A percentile compares a stretch with the other conserved stretches of the same genome.
These are phyloP conservation scores for Soucietia sequanensis DNA, from an alignment of 805 yeast genomes.

Conservation along the genomic window DNA sequence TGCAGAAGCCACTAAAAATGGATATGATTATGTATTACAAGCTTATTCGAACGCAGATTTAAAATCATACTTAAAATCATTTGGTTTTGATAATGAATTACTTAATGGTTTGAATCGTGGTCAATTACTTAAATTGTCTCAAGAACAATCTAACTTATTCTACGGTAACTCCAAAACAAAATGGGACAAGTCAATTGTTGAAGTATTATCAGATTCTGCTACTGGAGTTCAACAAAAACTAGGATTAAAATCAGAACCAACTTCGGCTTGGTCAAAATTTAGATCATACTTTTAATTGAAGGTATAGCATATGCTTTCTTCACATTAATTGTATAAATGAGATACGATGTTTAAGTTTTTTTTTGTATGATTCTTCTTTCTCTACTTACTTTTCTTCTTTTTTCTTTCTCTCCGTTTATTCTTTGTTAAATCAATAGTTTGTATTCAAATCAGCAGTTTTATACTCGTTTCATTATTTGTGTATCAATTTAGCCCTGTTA, in stretches of 20 bases:
- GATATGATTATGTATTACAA: constrained; percentile 22
- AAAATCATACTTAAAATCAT: constrained; percentile 37
- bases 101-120: constrained; percentile 20
- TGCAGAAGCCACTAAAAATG: constrained; percentile 2
- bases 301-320: not conserved
- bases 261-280: not conserved
- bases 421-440: constrained; percentile 5
- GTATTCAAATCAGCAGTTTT: too few relatives aligned
- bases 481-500: too few relatives aligned
- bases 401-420: too few relatives aligned
- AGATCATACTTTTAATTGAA: not conserved
- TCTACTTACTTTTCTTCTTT: not conserved
- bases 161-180: constrained; percentile 11
- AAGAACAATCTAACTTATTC: constrained; percentile 41
- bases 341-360: too few relatives aligned
- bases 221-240: constrained; percentile 1
- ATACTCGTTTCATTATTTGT: too few relatives aligned
- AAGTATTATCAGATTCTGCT: constrained; percentile 12
- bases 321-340: too few relatives aligned
- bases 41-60: constrained; percentile 46
- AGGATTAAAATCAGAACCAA: not conserved
- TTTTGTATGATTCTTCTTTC: too few relatives aligned
- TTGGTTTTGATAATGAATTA: constrained; percentile 34
- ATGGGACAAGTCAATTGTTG: constrained; percentile 17
- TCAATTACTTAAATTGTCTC: constrained; percentile 38